Percentiles rank a stretch among this genome's conserved stretches.
These are phyloP conservation scores for Rhododendron vialii DNA, from an alignment of 148 eudicot genomes.

Conservation along the genomic window DNA sequence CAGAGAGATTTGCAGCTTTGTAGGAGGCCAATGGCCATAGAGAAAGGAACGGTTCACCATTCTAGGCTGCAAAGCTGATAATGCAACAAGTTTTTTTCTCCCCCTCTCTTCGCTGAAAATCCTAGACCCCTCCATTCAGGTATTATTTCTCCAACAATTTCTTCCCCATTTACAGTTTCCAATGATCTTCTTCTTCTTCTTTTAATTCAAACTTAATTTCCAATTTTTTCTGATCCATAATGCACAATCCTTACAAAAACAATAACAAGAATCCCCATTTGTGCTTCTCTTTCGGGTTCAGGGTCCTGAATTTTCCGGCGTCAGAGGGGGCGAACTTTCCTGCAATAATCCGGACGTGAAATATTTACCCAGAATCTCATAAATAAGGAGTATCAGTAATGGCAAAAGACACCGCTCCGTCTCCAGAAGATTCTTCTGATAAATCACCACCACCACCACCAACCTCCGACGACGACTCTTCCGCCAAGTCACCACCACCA, in stretches of 20 bases:
- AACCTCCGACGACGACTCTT: not conserved
- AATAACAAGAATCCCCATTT: not conserved
- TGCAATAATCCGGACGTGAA: not conserved
- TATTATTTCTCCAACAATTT: not conserved
- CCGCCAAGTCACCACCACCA: not conserved
- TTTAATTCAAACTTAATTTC: not conserved
- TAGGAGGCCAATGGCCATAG: constrained; percentile 23
- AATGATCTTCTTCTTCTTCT: not conserved
- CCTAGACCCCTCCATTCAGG: constrained; percentile 19
- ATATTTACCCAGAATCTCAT: constrained; percentile 13
- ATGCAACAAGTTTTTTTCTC: constrained; percentile 8
- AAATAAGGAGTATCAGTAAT: not conserved
- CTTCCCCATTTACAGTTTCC: not conserved
- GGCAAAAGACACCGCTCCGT: constrained; percentile 16
- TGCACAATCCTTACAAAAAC: not conserved
- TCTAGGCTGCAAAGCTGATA: constrained; percentile 1
- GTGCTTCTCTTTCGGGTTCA: not conserved
- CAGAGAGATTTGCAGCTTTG: constrained; percentile 14
- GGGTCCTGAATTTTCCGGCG: constrained; percentile 3
- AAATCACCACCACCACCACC: constrained; percentile 1
- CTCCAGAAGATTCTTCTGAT: not conserved
- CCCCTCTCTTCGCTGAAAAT: not conserved
- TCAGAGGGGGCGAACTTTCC: constrained; percentile 9
- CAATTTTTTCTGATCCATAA: not conserved
- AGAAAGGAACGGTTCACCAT: constrained; percentile 17